Base-by-base conservation (phyloP, 371 early-diverging fungal genomes). In the Blastocladiella emersonii region DNA sequence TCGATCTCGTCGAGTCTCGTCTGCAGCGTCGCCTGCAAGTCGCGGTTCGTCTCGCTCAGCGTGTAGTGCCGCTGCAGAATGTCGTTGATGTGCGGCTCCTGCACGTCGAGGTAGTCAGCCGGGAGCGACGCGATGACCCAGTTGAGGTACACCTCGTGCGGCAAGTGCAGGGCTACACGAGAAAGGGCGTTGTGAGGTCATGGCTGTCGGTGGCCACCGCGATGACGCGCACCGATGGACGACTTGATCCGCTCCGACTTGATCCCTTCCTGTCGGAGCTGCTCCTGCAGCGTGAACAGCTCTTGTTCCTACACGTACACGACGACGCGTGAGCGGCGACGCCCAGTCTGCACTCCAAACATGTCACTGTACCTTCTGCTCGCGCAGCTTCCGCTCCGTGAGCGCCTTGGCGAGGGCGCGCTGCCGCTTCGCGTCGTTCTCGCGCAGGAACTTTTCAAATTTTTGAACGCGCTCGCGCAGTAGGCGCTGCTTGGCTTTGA, bases 381-480 rank as follows among this genome's bases (percentile, higher is more conserved):
- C 78, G 25, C 74, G 57, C 60, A 74, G 49, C 65, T 76, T 79
- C 59, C 70, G 67, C 63, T 81, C 82, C 15, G 74, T 61, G 56
- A 65, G 60, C 6, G 79, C 75, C 64, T 81, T 81, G 4, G 71
- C 36, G 61, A 77, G 74, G 10, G 82, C 82, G 4, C 82, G 57
- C 55, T 77, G 76, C 41, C 79, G 68, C 64, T 81, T 81, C 10
- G 82, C 80, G 59, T 81, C 82, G 63, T 81, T 81, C 61, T 81
- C 82, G 55, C 76, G 77, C 61, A 81, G 59, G 61, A 80, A 80
- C 65, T 78, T 78, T 63, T 81, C 82, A 67, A 81, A 80, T 68
- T 80, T 81, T 21, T 71, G 66, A 13, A 81, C 82, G 6, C 79
- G 67, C 27, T 81, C 82, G 23, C 76, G 62, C 35, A 81, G 74